Evolutionary conservation across 371 early-diverging fungal species (phyloP).

Genomic region (Syncephalastrum contaminatum): DNA sequence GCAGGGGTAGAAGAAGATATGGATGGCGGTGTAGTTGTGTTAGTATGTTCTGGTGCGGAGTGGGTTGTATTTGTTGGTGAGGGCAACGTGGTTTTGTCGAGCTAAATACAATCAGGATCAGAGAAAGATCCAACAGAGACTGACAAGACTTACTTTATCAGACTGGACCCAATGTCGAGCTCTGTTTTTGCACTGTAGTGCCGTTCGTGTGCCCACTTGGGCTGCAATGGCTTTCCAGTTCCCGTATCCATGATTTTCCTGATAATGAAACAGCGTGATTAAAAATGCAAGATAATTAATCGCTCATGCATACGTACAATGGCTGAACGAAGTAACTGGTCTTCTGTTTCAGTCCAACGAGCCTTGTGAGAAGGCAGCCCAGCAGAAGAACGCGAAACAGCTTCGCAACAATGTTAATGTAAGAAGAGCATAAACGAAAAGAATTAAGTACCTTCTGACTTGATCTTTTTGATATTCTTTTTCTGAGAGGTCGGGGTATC

Average conservation of each 20-base stretch:
- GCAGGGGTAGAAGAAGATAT: neutral
- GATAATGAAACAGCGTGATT: neutral
- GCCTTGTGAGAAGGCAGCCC: constrained; percentile 65
- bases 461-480: constrained; percentile 13
- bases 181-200: constrained; percentile 70
- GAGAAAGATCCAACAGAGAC: no score
- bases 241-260: constrained; percentile 62
- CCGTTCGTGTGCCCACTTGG: constrained; percentile 54
- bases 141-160: constrained; percentile 37
- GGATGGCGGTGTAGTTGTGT: no score
- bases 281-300: no score
- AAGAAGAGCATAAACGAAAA: neutral
- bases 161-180: constrained; percentile 59
- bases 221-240: constrained; percentile 64
- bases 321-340: constrained; percentile 33
- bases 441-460: constrained; percentile 9
- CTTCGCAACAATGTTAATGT: neutral
- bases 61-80: no score
- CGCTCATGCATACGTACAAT: constrained; percentile 39
- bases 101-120: no score
- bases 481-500: constrained; percentile 22
- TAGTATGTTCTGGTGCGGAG: no score
- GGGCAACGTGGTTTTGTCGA: no score
- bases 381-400: constrained; percentile 41
- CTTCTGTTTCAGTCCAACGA: constrained; percentile 52